Evolutionary conservation across 345 rosid genomes (phyloP), one percentile per base, ranked within the genome.

Genomic region (Citrus hindsii): DNA sequence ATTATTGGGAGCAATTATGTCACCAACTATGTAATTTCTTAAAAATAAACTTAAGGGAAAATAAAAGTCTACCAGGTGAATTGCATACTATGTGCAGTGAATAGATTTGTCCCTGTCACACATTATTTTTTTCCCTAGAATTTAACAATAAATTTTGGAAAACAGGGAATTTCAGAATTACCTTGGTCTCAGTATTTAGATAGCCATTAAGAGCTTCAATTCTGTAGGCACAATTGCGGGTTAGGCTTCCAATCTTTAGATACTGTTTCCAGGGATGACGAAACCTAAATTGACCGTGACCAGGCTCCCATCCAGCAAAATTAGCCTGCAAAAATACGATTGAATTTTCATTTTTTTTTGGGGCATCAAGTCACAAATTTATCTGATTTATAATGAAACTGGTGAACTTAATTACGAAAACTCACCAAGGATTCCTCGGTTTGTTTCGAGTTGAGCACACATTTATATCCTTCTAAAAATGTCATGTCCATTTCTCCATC

Each of bases 251-350:
- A 71, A 85, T 30, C 62, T 81, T 68, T 5, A 83, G 62, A 69
- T 87, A 87, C 2, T 74, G 83, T 61, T 85, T 79, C 88, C 90
- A 85, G 2, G 90, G 90, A 79, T 87, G 88, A 5, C 84, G 65
- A 76, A 81, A 84, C 30, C 72, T 61, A 78, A 87, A 87, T 55
- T 79, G 60, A 3, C 86, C 88, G 51, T 83, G 90, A 14, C 78
- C 22, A 27, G 90, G 90, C 25, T 87, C 88, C 88, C 88, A 87
- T 24, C 77, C 46, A 4, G 88, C 85, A 75, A 81, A 85, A 56
- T 83, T 79, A n/a, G 86, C 84, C 89, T 79, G 82, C 60, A 69
- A 5, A 76, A 67, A 53, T 37, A 66, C 9, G 3, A 19, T 2
- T 19, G 3, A 62, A 27, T 27, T 7, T 46, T 27, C 10, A 42